Evolutionary conservation across 768 basidiomycete species (phyloP), one percentile per base, ranked within the genome.

Genomic region (Psilocybe azurescens): DNA sequence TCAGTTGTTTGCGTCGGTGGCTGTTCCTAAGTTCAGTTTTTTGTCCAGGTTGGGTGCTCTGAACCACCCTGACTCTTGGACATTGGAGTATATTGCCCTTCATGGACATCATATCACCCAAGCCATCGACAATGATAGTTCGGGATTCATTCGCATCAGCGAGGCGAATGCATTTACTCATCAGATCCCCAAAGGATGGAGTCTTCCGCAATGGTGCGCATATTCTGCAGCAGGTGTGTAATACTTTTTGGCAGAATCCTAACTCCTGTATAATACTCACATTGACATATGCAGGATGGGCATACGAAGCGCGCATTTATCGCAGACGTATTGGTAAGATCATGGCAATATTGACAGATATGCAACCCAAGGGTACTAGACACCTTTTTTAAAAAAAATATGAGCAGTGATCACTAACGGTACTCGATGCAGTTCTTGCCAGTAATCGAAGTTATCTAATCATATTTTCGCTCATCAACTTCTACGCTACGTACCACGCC

Each of bases 121-220:
- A 4, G 57, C 67, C 18, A 68, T 69, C n/a, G 70, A 72, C 53
- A 59, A 48, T 9, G 68, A 70, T 48, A 55, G 60, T 5, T 68
- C 69, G 11, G 68, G 69, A 9, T 68, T 60, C 51, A 66, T 72
- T n/a, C 56, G 68, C 5, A 71, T 71, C 32, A 69, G 67, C 58
- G 70, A 71, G 44, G 68, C 65, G 3, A 71, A 71, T 32, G 47
- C 54, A 3, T 67, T 69, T 53, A 67, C 68, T 3, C 56, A 56
- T 1, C 47, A 53, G 3, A 71, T 69, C 16, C 70, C 70, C 6
- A 39, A 56, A 16, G 67, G 65, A 2, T 69, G 67, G 68, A 65
- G 53, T 14, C 58, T 71, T 29, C 63, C 70, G 8, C 65, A 67
- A 44, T 71, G 67, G 68, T 69, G 70, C 56, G 65, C 66, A 16